phyloP scores from a whole-genome alignment of 1,284 basidiomycete species.

The Apiotrichum veenhuisii region DNA sequence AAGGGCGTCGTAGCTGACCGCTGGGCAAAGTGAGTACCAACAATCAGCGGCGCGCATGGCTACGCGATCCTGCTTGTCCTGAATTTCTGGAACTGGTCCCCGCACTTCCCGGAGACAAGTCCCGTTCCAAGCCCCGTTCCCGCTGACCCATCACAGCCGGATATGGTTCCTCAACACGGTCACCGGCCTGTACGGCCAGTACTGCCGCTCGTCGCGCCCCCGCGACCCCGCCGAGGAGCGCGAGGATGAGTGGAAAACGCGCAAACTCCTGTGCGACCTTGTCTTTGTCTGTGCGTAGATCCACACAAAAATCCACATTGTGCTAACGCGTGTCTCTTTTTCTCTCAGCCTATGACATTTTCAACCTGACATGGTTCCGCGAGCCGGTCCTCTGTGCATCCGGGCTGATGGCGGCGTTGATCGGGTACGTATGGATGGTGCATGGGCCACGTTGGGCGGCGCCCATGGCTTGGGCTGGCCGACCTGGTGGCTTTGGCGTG shows the following conservation, averaged over 20 bases:
- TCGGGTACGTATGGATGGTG: conserved; percentile 30
- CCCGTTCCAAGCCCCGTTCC: not conserved
- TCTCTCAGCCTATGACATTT: conserved; percentile 41
- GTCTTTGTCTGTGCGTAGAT: conserved; percentile 42
- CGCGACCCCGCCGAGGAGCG: conserved; percentile 15
- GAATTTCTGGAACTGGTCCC: too few relatives aligned
- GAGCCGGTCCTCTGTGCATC: conserved; percentile 43
- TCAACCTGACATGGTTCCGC: conserved; percentile 30
- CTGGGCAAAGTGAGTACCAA: conserved; percentile 38
- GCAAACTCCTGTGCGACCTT: conserved; percentile 41
- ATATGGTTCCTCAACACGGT: conserved; percentile 43
- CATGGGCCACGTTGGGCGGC: not conserved
- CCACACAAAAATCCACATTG: not conserved
- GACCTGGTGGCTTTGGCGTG: not conserved
- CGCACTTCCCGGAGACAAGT: not conserved
- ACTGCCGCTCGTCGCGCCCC: conserved; percentile 15
- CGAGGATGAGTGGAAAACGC: conserved; percentile 32
- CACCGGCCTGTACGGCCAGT: conserved; percentile 38
- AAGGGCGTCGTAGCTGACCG: conserved; percentile 30
- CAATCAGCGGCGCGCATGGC: not conserved
- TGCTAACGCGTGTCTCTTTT: not conserved
- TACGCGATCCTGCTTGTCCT: too few relatives aligned
- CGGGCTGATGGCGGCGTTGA: conserved; percentile 37
- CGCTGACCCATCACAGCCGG: conserved; percentile 27
- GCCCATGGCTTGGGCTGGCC: too few relatives aligned